Evolutionary conservation across 1,284 basidiomycete genomes (phyloP).

Genomic region (Xerocomus minutiporus): DNA sequence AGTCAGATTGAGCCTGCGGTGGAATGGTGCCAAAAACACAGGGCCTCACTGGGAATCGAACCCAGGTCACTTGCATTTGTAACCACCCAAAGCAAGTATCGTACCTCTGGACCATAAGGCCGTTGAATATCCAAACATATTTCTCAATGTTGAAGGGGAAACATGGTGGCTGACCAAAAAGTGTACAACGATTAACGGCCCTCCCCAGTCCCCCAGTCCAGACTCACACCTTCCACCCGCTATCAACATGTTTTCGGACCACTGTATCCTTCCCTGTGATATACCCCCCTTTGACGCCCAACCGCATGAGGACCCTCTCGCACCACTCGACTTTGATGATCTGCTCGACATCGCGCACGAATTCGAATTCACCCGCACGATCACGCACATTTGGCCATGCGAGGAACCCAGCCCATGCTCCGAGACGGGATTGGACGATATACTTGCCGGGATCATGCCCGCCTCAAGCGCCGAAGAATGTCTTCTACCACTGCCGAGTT

Average conservation of each 20-base stretch:
- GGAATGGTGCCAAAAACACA: conserved; percentile 12
- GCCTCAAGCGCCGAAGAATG: conserved; percentile 3
- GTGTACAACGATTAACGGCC: not conserved
- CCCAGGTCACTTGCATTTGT: conserved; percentile 46
- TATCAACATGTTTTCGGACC: conserved; percentile 25
- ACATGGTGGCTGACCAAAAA: conserved; percentile 21
- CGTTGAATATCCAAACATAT: not conserved
- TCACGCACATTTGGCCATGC: conserved; percentile 21
- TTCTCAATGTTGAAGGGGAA: not conserved
- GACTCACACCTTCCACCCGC: not conserved
- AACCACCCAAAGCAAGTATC: conserved; percentile 44
- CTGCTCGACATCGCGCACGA: conserved; percentile 31
- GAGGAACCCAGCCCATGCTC: conserved; percentile 13
- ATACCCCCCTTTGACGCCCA: not conserved
- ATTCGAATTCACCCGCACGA: conserved; percentile 25
- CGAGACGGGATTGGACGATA: conserved; percentile 19
- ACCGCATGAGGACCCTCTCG: conserved; percentile 3
- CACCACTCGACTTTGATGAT: conserved; percentile 24
- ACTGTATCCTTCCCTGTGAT: conserved; percentile 1
- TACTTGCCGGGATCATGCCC: conserved; percentile 16
- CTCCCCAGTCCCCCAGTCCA: too few species aligned
- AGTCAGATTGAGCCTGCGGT: not conserved
- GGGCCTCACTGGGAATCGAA: conserved; percentile 47
- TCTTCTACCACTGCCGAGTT: conserved; percentile 1
- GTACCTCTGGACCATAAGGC: conserved; percentile 48